Percentiles rank a stretch among this genome's conserved stretches.
phyloP scores from a whole-genome alignment of 2,329 filamentous ascomycete species.

The Phialophora macrospora region DNA sequence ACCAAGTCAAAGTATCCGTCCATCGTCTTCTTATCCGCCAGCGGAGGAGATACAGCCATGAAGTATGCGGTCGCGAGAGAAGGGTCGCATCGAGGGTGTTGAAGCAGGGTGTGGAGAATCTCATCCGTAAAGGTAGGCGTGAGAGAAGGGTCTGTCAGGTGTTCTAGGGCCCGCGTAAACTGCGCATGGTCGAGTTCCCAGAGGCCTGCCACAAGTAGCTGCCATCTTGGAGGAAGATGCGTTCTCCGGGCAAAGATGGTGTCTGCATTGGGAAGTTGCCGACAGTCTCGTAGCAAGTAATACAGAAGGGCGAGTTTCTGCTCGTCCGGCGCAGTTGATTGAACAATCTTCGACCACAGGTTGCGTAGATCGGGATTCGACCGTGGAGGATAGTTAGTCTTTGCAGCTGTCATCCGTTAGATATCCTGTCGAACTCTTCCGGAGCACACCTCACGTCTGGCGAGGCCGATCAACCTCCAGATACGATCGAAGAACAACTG shows the following conservation, averaged over 20 bases:
- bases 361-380: conserved; percentile 69
- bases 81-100: conserved; percentile 64
- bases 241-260: conserved; percentile 66
- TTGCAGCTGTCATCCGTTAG: conserved; percentile 47
- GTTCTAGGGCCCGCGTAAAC: conserved; percentile 68
- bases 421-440: background rate
- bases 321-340: conserved; percentile 68
- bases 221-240: conserved; percentile 75
- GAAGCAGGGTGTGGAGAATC: conserved; percentile 70
- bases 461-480: conserved; percentile 70
- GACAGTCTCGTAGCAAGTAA: conserved; percentile 79
- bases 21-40: conserved; percentile 67
- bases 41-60: conserved; percentile 72
- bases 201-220: conserved; percentile 78
- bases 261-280: conserved; percentile 57
- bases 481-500: conserved; percentile 80
- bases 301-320: conserved; percentile 83
- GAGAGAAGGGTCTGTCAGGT: conserved; percentile 78
- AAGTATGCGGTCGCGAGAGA: conserved; percentile 77
- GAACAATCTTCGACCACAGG: conserved; percentile 72
- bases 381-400: conserved; percentile 75
- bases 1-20: conserved; percentile 72
- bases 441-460: conserved; percentile 61
- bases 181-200: conserved; percentile 73
- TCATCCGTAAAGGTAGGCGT: conserved; percentile 78